Base-by-base conservation (phyloP, 192 early-diverging fungal species). In the Backusella macrospora region DNA sequence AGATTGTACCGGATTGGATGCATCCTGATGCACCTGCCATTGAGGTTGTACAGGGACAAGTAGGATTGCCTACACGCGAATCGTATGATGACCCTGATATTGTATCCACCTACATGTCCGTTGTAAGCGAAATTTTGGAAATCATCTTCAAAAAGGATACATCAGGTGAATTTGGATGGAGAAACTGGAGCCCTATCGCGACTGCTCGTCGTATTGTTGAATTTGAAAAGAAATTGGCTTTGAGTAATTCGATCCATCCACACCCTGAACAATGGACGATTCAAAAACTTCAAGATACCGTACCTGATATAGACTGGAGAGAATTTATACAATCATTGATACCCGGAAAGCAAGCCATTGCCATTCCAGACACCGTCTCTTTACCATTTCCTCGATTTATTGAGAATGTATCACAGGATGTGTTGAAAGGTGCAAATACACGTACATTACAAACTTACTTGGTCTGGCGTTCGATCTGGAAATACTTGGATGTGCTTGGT, bases 31-130 rank as follows among this genome's bases (percentile, higher is more conserved):
- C 47, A 8, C 87, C 87, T 69, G 79, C 81, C 6, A 45, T 74
- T 67, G 48, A 70, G 15, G 38, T 92, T n/a, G 44, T 49, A 16
- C 88, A 90, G 67, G 73, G 59, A 47, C 90, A 90, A 29, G 78
- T 92, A 14, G 87, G 84, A 34, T 55, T 92, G 64, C 88, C 88
- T 14, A 84, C 86, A 42, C 87, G 82, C 9, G 86, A 90, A 45
- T 91, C 90, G 18, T 92, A 92, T 69, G 68, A 83, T 9, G 82
- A 91, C 5, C 78, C 81, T 10, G 74, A 86, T 8, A 79, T 85
- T 26, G 55, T 88, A 26, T 39, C 23, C 8, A 62, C 79, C 7
- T 90, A 89, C 47, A 75, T 81, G 71, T 67, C 70, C 3, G 79
- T 80, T 5, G 75, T 90, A 12, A 77, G 75, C 10, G 83, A 85